Evolutionary conservation across 202 grass and related monocot genomes (phyloP), one percentile per base, ranked within the genome.

Genomic region (Eragrostis tef): DNA sequence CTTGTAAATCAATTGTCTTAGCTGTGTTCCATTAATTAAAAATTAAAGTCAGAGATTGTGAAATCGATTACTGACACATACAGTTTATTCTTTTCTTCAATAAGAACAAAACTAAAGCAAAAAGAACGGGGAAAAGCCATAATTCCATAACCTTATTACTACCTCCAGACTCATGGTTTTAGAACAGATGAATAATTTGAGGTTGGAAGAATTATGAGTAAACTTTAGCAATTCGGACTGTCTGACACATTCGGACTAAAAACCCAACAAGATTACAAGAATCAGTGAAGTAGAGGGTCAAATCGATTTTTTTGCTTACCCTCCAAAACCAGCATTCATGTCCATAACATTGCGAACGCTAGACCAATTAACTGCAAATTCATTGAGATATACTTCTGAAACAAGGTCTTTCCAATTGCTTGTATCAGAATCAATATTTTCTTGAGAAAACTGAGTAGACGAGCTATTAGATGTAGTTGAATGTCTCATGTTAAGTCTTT

Each of bases 271-370:
- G 6, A 43, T 50, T 65, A 70, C 15, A 49, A 25, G 6, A 43
- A 43, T 65, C 26, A 61, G 49, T 14, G 72, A 84, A 63, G 77
- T 31, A 20, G 20, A 41, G 11, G n/a, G 56, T 54, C 67, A 63
- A 47, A 74, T 12, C 2, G 26, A 49, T 20, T 46, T 71, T 31
- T 77, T 34, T 86, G 7, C 75, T 89, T 92, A 98, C 94, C 92
- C 95, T 87, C 88, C 95, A 87, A 88, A 91, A 68, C 88, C 88
- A 83, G 92, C 86, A 88, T 91, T 91, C 92, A 98, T 91, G 61
- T 95, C 95, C 85, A 98, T 95, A 60, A 98, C 88, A 85, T 98
- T 98, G 57, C 84, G 86, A 53, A 95, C 49, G 3, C 74, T 90
- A 57, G 88, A 88, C 95, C 95, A 98, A 71, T 89, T 88, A 88